These are phyloP conservation scores for Fusarium odoratissimum DNA, from an alignment of 2,329 filamentous ascomycete genomes.

Conservation along the genomic window DNA sequence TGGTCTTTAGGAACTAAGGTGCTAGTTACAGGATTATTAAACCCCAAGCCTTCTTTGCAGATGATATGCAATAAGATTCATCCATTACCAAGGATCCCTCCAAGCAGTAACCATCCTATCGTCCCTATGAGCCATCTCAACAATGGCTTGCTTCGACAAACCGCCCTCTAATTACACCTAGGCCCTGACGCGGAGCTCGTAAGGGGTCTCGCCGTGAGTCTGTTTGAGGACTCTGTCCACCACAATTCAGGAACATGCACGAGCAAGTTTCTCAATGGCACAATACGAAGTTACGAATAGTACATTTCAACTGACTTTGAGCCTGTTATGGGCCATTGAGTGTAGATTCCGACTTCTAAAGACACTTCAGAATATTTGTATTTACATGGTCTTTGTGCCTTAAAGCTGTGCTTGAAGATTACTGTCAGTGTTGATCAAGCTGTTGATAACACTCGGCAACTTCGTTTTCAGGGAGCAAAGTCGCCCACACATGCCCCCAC, in stretches of 20 bases:
- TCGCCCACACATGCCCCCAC: not conserved
- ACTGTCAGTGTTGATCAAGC: not conserved
- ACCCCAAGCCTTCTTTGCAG: not conserved
- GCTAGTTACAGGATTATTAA: too few species aligned
- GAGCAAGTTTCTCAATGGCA: not conserved
- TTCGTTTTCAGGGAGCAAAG: not conserved
- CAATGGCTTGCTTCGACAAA: not conserved
- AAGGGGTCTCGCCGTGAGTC: not conserved
- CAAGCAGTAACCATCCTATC: not conserved
- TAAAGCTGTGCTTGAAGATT: not conserved
- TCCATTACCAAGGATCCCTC: not conserved
- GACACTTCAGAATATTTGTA: too few species aligned
- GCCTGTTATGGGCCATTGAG: too few species aligned
- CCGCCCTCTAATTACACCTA: too few species aligned
- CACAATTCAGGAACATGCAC: not conserved
- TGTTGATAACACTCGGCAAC: not conserved
- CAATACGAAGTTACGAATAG: too few species aligned
- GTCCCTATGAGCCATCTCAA: not conserved
- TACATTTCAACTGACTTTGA: too few species aligned
- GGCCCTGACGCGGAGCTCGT: not conserved
- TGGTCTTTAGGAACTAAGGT: not conserved
- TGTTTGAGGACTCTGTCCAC: not conserved
- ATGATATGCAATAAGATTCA: not conserved
- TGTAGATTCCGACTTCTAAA: too few species aligned
- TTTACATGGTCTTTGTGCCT: rapidly evolving